Conservation (phyloP, 1,284 basidiomycete genomes). For the Thelephora terrestris region DNA sequence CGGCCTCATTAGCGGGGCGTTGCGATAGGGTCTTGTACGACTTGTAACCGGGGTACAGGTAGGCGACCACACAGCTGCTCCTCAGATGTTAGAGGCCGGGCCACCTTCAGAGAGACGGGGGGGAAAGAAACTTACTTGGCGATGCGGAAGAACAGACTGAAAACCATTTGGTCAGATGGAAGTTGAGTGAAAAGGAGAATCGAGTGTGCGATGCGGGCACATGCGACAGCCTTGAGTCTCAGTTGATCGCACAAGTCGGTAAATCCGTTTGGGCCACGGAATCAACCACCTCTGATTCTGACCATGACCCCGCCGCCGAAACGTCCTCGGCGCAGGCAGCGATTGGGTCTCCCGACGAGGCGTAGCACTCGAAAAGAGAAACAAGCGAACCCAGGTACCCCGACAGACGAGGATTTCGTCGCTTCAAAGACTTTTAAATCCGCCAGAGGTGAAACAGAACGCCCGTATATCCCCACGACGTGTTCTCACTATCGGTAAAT, state of each 20-base stretch:
- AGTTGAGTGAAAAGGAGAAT: conserved; percentile 17
- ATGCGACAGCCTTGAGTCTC: background rate
- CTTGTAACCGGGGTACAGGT: conserved; percentile 78
- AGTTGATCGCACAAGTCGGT: too few species aligned
- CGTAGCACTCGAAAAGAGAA: background rate
- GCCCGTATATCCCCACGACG: too few species aligned
- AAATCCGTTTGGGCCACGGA: too few species aligned
- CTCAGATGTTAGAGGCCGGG: conserved; percentile 3
- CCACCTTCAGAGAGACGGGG: background rate
- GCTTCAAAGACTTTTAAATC: background rate
- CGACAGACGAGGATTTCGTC: background rate
- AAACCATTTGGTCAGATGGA: conserved; percentile 20
- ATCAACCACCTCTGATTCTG: too few species aligned
- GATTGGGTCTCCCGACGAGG: background rate
- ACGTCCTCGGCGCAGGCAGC: background rate
- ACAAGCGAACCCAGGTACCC: background rate
- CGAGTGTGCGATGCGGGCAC: background rate
- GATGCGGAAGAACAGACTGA: conserved; percentile 21
- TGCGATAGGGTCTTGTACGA: conserved; percentile 79
- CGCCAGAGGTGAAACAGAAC: background rate
- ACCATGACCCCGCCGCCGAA: too few species aligned
- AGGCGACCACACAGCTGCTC: conserved; percentile 46
- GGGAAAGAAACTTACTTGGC: conserved; percentile 12
- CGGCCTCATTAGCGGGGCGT: conserved; percentile 66
- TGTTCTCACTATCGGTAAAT: too few species aligned